Base-by-base conservation (phyloP, 495 filamentous ascomycete genomes). In the Talaromyces ruber region DNA sequence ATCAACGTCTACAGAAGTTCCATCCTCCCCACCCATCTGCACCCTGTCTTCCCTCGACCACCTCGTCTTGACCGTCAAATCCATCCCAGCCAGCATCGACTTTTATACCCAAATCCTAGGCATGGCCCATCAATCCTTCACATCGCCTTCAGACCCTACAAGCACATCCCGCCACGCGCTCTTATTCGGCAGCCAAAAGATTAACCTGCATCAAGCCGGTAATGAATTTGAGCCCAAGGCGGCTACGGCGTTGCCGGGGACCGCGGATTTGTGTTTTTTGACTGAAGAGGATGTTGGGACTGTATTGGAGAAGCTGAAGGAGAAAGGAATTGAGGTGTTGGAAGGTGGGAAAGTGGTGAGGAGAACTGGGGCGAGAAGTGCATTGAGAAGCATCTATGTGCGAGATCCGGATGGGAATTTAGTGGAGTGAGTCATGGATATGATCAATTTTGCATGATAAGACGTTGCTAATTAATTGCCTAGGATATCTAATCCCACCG, bases 321-420 rank as follows among this genome's bases (percentile, higher is more conserved):
- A 67, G 4, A 75, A 68, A 8, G 71, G 72, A 21, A 71, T 81
- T 25, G 74, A 79, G 61, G 77, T 79, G 56, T 30, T 80, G 8
- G 79, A 81, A 60, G 76, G 77, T 14, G 72, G 73, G 4, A 64
- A 74, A 29, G 70, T 83, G 30, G 82, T 84, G 9, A 68, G 74
- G 28, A 67, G 81, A 37, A 83, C 79, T 0, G 81, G 82, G 16
- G 80, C 81, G 2, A 68, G 71, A 21, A 78, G 78, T 4, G 77
- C 72, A 52, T 62, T 84, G n/a, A 69, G 75, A 18, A 84, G 81
- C 68, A 76, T 83, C 2, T 83, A 83, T 72, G 72, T 78, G 63
- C 70, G 82, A 30, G 82, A 84, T 68, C 80, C 81, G 1, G 81
- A 84, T 75, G 79, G 77, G 18, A 84, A 84, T 70, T 70, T 84